phyloP scores from a whole-genome alignment of 176 grass and related monocot genomes.

The Triticum dicoccoides region DNA sequence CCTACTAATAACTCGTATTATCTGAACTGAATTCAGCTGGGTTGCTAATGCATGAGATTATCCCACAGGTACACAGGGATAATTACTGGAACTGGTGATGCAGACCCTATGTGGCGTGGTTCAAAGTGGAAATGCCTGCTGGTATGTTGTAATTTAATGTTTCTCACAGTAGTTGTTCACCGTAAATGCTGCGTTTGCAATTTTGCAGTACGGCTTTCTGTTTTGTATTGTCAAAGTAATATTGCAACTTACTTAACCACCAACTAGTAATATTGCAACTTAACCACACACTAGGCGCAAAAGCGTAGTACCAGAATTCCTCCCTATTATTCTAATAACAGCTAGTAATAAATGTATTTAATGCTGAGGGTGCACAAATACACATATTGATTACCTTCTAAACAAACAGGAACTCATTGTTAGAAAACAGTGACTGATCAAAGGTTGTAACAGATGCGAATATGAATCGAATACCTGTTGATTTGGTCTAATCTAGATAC shows the following conservation, averaged over 20 bases:
- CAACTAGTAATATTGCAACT: not conserved
- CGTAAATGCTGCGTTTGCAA: not conserved
- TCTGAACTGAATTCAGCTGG: not conserved
- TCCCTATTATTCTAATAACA: not conserved
- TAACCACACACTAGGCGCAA: not conserved
- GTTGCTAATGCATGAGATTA: not conserved
- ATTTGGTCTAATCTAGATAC: not conserved
- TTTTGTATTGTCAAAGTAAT: not conserved
- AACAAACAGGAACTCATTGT: not conserved
- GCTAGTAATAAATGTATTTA: not conserved
- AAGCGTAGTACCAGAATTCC: not conserved
- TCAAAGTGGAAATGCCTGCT: constrained; percentile 95
- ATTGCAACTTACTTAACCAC: not conserved
- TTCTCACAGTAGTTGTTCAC: not conserved
- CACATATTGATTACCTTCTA: not conserved
- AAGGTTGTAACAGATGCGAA: not conserved
- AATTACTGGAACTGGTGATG: constrained; percentile 62
- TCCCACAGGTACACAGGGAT: constrained; percentile 71
- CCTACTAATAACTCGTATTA: not conserved
- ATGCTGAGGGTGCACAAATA: not conserved
- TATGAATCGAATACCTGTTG: not conserved
- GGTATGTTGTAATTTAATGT: constrained; percentile 30
- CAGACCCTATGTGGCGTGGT: constrained; percentile 78
- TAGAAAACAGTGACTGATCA: not conserved
- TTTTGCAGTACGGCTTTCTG: not conserved